A percentile compares a stretch with the other conserved stretches of the same genome.
These are phyloP conservation scores for Candida michaelii DNA, from an alignment of 805 yeast genomes.

Conservation along the genomic window DNA sequence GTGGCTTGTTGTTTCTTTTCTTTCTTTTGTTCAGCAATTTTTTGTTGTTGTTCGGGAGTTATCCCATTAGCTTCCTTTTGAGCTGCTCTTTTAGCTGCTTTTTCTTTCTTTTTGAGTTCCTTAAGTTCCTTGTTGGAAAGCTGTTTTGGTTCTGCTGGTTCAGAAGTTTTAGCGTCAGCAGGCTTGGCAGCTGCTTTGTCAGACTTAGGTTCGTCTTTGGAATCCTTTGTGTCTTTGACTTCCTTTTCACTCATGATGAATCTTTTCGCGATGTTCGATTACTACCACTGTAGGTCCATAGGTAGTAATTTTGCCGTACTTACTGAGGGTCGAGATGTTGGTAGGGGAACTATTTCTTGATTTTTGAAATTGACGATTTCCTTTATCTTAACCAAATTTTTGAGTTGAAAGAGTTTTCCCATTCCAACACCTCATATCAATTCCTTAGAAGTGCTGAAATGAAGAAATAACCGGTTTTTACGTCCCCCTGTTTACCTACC, in stretches of 20 bases:
- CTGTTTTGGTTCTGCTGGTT: conserved; percentile 6
- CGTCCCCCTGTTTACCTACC: no score
- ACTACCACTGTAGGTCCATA: no score
- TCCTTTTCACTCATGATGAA: conserved; percentile 1
- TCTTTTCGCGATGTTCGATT: no score
- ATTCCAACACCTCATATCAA: no score
- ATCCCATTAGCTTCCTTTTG: conserved; percentile 70
- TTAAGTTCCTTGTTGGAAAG: conserved; percentile 80
- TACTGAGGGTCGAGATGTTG: no score
- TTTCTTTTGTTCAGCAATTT: conserved; percentile 41
- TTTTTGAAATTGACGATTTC: no score
- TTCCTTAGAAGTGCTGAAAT: no score
- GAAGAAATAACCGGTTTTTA: no score
- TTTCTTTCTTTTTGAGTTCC: conserved; percentile 83
- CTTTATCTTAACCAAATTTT: no score
- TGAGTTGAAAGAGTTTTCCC: no score
- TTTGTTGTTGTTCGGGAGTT: conserved; percentile 44
- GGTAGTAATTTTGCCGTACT: no score
- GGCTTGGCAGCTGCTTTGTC: neutral
- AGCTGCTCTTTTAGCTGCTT: conserved; percentile 91
- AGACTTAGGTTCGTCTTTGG: neutral
- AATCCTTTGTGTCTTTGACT: neutral
- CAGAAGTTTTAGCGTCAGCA: neutral
- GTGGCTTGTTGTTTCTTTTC: conserved; percentile 45
- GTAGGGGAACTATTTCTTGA: no score